Base-by-base conservation (phyloP, 805 yeast genomes). In the Blastobotrys americana region DNA sequence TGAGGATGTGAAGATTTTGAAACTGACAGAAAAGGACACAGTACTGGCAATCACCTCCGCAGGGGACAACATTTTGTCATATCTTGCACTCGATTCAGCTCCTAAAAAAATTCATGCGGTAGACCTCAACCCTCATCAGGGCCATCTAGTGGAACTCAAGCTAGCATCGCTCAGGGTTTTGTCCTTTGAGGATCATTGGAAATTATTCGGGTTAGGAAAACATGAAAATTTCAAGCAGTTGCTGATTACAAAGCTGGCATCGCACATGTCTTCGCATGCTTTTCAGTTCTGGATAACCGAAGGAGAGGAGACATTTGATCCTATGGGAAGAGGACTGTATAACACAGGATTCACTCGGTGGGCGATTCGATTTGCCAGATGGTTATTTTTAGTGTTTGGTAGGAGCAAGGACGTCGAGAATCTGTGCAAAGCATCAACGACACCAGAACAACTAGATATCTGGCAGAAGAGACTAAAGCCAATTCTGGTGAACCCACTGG, bases 311-410 rank as follows among this genome's bases (percentile, higher is more conserved):
- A 72, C 87, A 0, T 84, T 85, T 57, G 58, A 58, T 42, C 54
- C 65, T 4, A 66, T 71, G 13, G 81, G 84, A 1, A 65, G 60
- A 36, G 94, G 94, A 17, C 66, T 84, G 34, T 60, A 57, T 42
- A 86, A 84, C 55, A 84, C 93, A 4, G 95, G 95, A 0, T 82
- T 84, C 22, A 81, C 94, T 1, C 73, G 90, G 62, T 84, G 94
- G 95, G 94, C 94, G 1, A 66, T 84, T 43, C 71, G 89, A 56
- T 64, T 82, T 47, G 82, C 87, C 6, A 71, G 71, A 49, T 74
- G 71, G 49, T 67, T 83, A 1, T 83, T 84, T 67, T 66, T 66
- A 23, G 41, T 75, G 1, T 42, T 46, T 19, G 83, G 88, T 0
- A 68, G 78, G 18, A 54, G 68, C 25, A 63, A 61, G 8, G 69